Evolutionary conservation across 1,284 basidiomycete genomes (phyloP).

Genomic region (Leccinum subrobustum): DNA sequence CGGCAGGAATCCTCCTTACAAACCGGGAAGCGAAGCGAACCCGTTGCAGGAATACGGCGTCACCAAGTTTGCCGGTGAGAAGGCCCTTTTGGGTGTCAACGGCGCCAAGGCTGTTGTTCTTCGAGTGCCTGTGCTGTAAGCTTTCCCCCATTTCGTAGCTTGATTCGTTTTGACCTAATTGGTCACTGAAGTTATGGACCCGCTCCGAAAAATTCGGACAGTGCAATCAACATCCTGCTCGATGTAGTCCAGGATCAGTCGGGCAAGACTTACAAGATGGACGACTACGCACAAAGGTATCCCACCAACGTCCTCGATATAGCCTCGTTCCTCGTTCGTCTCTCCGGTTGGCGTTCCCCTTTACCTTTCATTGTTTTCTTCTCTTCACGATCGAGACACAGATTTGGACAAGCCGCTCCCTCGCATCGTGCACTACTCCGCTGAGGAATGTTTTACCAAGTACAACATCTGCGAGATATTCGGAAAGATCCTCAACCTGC

Average conservation of each 20-base stretch:
- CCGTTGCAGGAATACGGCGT: conserved; percentile 78
- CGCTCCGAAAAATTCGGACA: conserved; percentile 71
- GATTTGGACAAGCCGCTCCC: conserved; percentile 49
- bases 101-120: conserved; percentile 62
- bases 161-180: background rate
- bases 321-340: conserved; percentile 67
- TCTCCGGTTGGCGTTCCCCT: conserved; percentile 50
- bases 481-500: conserved; percentile 60
- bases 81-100: conserved; percentile 54
- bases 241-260: conserved; percentile 78
- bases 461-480: conserved; percentile 82
- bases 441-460: conserved; percentile 76
- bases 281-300: conserved; percentile 80
- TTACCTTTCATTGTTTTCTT: background rate
- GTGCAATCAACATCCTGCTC: conserved; percentile 76
- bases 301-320: conserved; percentile 81
- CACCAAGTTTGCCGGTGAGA: conserved; percentile 77
- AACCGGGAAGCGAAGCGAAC: conserved; percentile 61
- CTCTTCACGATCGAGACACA: conserved; percentile 15
- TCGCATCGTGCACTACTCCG: conserved; percentile 74
- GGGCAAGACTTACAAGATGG: conserved; percentile 81
- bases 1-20: conserved; percentile 78
- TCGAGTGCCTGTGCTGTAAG: conserved; percentile 78
- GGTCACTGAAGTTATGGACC: conserved; percentile 68
- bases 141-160: conserved; percentile 1